phyloP scores from a whole-genome alignment of 495 filamentous ascomycete genomes.

The Cladorrhinum samala region DNA sequence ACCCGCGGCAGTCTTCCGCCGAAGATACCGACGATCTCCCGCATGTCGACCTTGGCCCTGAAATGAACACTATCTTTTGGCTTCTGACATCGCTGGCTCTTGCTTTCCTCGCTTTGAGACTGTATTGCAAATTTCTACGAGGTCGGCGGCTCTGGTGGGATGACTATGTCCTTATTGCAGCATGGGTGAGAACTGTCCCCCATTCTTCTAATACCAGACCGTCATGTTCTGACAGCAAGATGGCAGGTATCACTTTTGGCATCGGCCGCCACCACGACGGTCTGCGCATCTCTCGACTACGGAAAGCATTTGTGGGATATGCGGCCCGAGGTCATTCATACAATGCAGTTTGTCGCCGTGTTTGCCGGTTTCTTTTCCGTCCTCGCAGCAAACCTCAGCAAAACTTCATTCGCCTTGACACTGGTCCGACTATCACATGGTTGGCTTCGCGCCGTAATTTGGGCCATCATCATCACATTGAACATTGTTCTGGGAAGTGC shows the following conservation, averaged over 20 bases:
- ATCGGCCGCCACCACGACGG: constrained; percentile 16
- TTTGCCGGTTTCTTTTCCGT: constrained; percentile 23
- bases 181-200: constrained; percentile 12
- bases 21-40: constrained; percentile 1
- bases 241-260: constrained; percentile 6
- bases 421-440: constrained; percentile 15
- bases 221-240: neutral
- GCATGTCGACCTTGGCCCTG: constrained; percentile 21
- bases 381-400: constrained; percentile 17
- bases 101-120: constrained; percentile 18
- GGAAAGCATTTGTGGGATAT: constrained; percentile 22
- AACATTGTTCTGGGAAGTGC: constrained; percentile 16
- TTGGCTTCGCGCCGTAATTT: constrained; percentile 15
- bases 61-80: constrained; percentile 33
- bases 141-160: constrained; percentile 26
- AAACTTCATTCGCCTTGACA: constrained; percentile 24
- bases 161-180: constrained; percentile 25
- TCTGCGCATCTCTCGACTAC: constrained; percentile 21
- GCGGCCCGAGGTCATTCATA: constrained; percentile 9
- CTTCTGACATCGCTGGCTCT: constrained; percentile 21
- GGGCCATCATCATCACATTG: constrained; percentile 19
- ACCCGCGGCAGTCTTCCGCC: neutral
- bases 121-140: constrained; percentile 27
- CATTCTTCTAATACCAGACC: neutral
- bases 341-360: constrained; percentile 14